Percentiles rank a stretch among this genome's conserved stretches.
These are phyloP conservation scores for Candida oleophila DNA, from an alignment of 805 yeast genomes.

Conservation along the genomic window DNA sequence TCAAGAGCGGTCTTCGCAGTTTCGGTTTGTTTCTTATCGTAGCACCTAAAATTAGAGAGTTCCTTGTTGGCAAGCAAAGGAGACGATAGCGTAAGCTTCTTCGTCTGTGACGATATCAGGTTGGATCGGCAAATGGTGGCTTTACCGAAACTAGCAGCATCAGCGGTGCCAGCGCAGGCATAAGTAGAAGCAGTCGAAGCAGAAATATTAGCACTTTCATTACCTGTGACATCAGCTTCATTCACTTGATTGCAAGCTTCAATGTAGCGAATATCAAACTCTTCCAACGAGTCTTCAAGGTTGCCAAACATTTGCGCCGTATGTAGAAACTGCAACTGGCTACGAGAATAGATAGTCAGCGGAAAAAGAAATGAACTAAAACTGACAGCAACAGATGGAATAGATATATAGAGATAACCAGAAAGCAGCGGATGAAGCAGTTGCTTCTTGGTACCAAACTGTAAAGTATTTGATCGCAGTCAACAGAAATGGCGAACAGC, in stretches of 20 bases:
- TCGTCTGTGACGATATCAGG: conserved; percentile 8
- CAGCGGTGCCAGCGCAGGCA: neutral
- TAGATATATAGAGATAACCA: neutral
- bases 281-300: conserved; percentile 23
- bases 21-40: neutral
- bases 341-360: too few species aligned
- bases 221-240: neutral
- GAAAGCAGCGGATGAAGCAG: too few species aligned
- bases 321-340: neutral
- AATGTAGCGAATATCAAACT: conserved; percentile 21
- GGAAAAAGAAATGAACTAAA: conserved; percentile 1
- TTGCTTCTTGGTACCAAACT: too few species aligned
- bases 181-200: neutral
- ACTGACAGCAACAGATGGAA: neutral
- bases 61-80: conserved; percentile 19
- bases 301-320: neutral
- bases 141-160: neutral
- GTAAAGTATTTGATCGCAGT: too few species aligned
- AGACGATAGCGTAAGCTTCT: conserved; percentile 19
- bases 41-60: conserved; percentile 3
- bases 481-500: neutral
- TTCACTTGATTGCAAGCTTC: conserved; percentile 19
- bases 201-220: neutral
- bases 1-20: neutral
- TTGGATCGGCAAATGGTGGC: conserved; percentile 4